These are phyloP conservation scores for Ophiostoma tasmaniense DNA, from an alignment of 2,329 filamentous ascomycete species.

Conservation along the genomic window DNA sequence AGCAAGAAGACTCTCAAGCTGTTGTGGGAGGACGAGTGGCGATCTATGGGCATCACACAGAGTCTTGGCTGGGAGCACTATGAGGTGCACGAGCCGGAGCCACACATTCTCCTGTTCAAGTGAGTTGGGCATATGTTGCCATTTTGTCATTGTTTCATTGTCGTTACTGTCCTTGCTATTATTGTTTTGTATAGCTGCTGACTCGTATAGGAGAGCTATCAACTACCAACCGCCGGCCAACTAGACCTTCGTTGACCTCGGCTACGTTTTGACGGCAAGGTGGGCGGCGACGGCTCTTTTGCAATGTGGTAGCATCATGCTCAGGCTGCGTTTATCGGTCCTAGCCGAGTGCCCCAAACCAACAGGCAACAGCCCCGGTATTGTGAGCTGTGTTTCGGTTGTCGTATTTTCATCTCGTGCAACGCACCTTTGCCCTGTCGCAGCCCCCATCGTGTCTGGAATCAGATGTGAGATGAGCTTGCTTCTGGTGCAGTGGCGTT, in stretches of 20 bases:
- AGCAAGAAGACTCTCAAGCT: conserved; percentile 88
- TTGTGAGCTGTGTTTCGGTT: neutral
- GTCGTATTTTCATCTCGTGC: neutral
- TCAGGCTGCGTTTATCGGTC: neutral
- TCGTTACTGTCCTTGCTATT: no score
- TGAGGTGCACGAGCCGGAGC: conserved; percentile 96
- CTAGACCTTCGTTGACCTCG: neutral
- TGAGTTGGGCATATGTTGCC: conserved; percentile 40
- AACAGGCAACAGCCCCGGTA: neutral
- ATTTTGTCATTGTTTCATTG: no score
- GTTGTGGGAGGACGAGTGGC: conserved; percentile 98
- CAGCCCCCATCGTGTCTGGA: neutral
- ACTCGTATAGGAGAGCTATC: conserved; percentile 58
- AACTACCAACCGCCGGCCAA: conserved; percentile 65
- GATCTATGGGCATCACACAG: conserved; percentile 95
- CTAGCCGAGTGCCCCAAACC: neutral
- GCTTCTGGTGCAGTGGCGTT: neutral
- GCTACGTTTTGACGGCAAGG: neutral
- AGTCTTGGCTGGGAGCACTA: conserved; percentile 99
- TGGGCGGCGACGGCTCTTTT: neutral
- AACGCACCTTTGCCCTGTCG: neutral
- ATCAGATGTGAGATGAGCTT: neutral
- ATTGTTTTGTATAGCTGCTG: neutral
- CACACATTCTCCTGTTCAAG: conserved; percentile 98
- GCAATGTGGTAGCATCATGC: neutral